Base-by-base conservation (phyloP, 345 rosid genomes). In the Heritiera littoralis region DNA sequence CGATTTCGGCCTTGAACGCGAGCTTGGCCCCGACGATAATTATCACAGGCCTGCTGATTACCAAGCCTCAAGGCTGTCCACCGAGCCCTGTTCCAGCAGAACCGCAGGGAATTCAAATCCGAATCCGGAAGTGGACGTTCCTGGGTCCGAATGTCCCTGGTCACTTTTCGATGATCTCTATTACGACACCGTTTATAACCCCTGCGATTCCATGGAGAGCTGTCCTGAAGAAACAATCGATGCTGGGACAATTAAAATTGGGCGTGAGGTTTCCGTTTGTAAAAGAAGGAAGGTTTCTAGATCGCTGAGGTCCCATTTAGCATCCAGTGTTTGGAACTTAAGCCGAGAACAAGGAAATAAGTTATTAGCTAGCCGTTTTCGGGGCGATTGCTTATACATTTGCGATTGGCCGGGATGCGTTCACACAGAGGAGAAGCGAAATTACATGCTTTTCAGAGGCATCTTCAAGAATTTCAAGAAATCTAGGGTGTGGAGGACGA, bases 381-480 rank as follows among this genome's bases (percentile, higher is more conserved):
- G 99, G 1, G 92, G 92, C 3, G 98, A 96, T 82, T 89, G 88
- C 78, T 74, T 96, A 32, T 96, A 96, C 86, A 83, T 96, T 1
- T 92, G 95, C 60, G 93, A 96, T 74, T 91, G 98, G 99, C 99
- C 99, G 0, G 99, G 99, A 0, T 94, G 98, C 49, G 80, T 87
- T 54, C 99, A 96, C 83, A 74, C 80, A 0, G 97, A 92, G 76
- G 97, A 91, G 88, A 94, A 91, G 86, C 88, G 98, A 51, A 90
- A 84, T 48, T 96, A 94, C 87, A 96, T 89, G 98, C 88, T 96
- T 40, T 96, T 96, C 83, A 86, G 99, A 35, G 98, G 98, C 8
- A 69, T 96, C 49, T 96, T 96, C 89, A 96, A 91, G 88, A 84
- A 96, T 67, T 96, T 96, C 84, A 94, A 94, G 86, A 79, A 73